Evolutionary conservation across 768 basidiomycete genomes (phyloP).

Genomic region (Russula abietina): DNA sequence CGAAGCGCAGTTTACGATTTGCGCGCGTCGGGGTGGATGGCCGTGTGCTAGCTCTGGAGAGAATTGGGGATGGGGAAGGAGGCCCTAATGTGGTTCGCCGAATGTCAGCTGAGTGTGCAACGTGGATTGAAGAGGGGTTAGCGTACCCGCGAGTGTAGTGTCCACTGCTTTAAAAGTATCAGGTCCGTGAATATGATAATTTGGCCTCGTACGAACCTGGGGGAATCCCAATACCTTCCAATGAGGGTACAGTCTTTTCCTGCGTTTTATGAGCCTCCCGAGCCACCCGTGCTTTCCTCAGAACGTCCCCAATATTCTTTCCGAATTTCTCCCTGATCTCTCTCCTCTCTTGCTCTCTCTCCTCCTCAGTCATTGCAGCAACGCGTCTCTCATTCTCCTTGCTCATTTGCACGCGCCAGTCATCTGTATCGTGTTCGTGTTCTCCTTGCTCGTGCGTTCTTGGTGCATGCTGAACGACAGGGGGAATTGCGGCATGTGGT

Average conservation of each 20-base stretch:
- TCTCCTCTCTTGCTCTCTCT: slow-evolving; percentile 56
- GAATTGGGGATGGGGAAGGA: slow-evolving; percentile 33
- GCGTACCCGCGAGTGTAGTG: slow-evolving; percentile 5
- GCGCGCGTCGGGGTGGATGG: slow-evolving; percentile 46
- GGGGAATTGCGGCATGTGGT: slow-evolving; percentile 26
- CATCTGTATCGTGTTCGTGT: slow-evolving; percentile 17
- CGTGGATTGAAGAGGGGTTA: background rate
- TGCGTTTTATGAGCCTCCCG: slow-evolving; percentile 38
- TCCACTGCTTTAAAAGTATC: background rate
- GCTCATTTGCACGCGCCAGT: slow-evolving; percentile 54
- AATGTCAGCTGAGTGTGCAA: background rate
- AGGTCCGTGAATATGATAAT: background rate
- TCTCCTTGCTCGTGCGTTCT: slow-evolving; percentile 9
- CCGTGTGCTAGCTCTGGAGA: slow-evolving; percentile 48
- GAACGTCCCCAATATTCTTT: slow-evolving; percentile 51
- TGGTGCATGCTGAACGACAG: slow-evolving; percentile 20
- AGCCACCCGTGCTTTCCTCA: slow-evolving; percentile 49
- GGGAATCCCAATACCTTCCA: background rate
- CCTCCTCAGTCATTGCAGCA: slow-evolving; percentile 62
- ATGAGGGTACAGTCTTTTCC: background rate
- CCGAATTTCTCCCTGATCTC: slow-evolving; percentile 74
- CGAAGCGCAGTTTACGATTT: slow-evolving; percentile 60
- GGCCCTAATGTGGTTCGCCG: background rate
- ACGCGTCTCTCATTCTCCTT: slow-evolving; percentile 61
- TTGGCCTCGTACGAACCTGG: slow-evolving; percentile 3